Base-by-base conservation (phyloP, 306 rosid species). In the Gynostemma pentaphyllum region DNA sequence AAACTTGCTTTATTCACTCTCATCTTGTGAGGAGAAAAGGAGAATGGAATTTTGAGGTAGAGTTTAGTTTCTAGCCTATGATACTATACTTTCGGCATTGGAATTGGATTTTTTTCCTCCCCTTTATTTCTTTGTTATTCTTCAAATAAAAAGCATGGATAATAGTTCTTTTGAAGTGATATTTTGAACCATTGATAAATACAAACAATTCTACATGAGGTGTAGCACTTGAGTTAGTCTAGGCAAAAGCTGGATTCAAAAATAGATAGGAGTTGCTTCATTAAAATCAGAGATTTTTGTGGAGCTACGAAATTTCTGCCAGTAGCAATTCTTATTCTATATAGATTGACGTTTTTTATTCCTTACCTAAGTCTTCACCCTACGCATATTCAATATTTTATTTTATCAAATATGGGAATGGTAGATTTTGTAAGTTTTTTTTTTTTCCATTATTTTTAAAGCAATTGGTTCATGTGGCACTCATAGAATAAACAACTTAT, bases 1-100 rank as follows among this genome's bases (percentile, higher is more conserved):
- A 37, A 16, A 21, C 32, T 59, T 59, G 47, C 65, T 59, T 61
- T 61, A 61, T 61, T 21, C 66, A 39, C 21, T 37, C 36, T 60
- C 66, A 39, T 14, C 27, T 55, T 55, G 12, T 60, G 47, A 60
- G 22, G 47, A 12, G 27, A 45, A 57, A 36, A 29, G 32, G 34
- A 28, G 30, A 7, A 41, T 36, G 48, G 34, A 60, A 37, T 22
- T 60, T 12, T 21, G 9, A 49, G 57, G 27, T 45, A 19, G 12
- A 37, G 32, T 30, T 59, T 59, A 53, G 4, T 14, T 52, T 26
- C 12, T 22, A 19, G 13, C 14, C 4, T 9, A 10, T 12, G 16
- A 36, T n/a, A 32, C 64, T 19, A 32, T 55, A 30, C 62, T 37
- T 55, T 55, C 27, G 61, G 54, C 9, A 49, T 24, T 22, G 28